Evolutionary conservation across 345 rosid genomes (phyloP), one percentile per base, ranked within the genome.

Genomic region (Tarenaya hassleriana): DNA sequence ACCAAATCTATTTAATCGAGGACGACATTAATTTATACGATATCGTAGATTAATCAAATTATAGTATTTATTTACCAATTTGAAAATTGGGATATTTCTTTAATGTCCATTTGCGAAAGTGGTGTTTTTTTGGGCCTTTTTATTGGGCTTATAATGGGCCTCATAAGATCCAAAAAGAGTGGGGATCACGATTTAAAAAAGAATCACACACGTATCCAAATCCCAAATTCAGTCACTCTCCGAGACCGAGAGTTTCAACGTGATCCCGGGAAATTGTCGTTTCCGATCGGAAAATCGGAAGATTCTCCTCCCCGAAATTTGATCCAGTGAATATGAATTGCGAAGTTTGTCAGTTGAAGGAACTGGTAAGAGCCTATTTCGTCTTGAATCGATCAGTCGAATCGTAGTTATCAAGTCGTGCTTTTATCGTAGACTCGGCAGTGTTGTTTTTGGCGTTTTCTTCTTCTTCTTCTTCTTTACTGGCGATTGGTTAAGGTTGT

Each of bases 331-430:
- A 49, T 58, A 90, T 91, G 96, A 91, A 82, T 73, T 80, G 92
- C 70, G 96, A 91, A 76, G 91, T 82, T 62, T 91, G 95, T 64
- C 86, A 80, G 15, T 95, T 91, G 40, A 91, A 82, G 64, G 98
- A 91, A 73, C 79, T 87, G 83, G 98, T 91, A 73, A 60, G 27
- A 6, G 27, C 41, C 3, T 7, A 4, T 43, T 32, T 14, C 16
- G 20, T 53, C 34, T 44, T 48, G 39, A 44, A 16, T 52, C 9
- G 10, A 41, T 40, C 41, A 33, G 70, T 41, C 47, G 15, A 47
- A 19, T 24, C 18, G 14, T 41, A 64, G 53, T 58, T 43, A 50
- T 62, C 24, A 29, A 39, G 34, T 42, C 35, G 29, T 41, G 29
- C 27, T 44, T 33, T 47, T 43, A 7, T 41, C 14, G 52, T 27